phyloP scores from a whole-genome alignment of 2,329 filamentous ascomycete genomes.

The Penicillium brevicompactum region DNA sequence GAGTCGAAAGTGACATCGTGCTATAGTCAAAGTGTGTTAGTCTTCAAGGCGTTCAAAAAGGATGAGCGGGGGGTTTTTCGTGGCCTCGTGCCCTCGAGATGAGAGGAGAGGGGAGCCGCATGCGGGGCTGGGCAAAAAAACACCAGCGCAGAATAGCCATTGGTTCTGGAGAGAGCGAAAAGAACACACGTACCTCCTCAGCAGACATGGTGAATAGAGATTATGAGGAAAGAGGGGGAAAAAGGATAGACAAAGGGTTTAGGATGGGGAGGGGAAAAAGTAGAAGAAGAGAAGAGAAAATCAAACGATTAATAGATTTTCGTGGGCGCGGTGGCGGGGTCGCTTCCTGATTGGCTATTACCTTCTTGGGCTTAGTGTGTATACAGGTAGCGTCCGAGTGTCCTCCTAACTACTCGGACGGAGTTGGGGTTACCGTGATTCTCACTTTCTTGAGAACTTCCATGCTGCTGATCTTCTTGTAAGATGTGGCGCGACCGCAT shows the following conservation, averaged over 20 bases:
- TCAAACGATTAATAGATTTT: constrained; percentile 13
- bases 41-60: constrained; percentile 20
- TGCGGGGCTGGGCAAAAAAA: constrained; percentile 30
- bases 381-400: constrained; percentile 15
- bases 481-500: constrained; percentile 91
- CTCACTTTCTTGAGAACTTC: not conserved
- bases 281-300: constrained; percentile 29
- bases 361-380: constrained; percentile 29
- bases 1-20: constrained; percentile 83
- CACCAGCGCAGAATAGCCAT: constrained; percentile 17
- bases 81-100: constrained; percentile 17
- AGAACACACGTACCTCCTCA: constrained; percentile 61
- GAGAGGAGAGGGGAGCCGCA: constrained; percentile 26
- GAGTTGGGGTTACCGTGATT: not conserved
- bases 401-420: constrained; percentile 3
- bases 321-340: constrained; percentile 12
- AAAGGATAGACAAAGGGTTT: constrained; percentile 25
- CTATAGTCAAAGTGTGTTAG: constrained; percentile 40
- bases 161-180: constrained; percentile 3
- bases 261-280: constrained; percentile 30
- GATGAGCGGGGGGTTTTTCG: not conserved
- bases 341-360: constrained; percentile 2
- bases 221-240: constrained; percentile 26
- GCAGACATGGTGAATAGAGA: constrained; percentile 60
- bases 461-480: constrained; percentile 6